phyloP scores from a whole-genome alignment of 306 rosid species.

The Malus fusca region DNA sequence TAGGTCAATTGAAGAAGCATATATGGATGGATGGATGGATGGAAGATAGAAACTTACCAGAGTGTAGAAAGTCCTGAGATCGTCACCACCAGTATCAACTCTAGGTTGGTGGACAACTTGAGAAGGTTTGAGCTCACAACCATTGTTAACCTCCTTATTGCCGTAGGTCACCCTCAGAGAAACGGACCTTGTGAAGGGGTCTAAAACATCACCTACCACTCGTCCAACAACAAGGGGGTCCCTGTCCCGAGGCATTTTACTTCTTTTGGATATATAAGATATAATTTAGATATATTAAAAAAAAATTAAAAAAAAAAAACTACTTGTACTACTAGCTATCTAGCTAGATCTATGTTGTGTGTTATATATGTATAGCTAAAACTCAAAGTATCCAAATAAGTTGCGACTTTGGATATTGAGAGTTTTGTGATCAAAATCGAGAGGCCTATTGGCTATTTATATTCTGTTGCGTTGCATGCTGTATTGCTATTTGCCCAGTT shows the following conservation, averaged over 20 bases:
- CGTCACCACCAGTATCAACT: conserved; percentile 46
- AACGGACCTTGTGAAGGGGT: conserved; percentile 34
- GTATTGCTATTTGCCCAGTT: background rate
- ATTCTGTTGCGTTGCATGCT: background rate
- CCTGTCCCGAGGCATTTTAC: conserved; percentile 34
- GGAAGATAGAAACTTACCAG: conserved; percentile 18
- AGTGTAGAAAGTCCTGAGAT: conserved; percentile 54
- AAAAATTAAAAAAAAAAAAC: too few relatives aligned
- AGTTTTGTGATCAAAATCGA: background rate
- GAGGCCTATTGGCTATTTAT: conserved; percentile 8
- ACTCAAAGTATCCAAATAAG: background rate
- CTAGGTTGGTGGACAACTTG: conserved; percentile 41
- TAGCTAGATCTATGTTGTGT: too few relatives aligned
- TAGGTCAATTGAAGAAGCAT: background rate
- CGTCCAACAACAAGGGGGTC: conserved; percentile 52
- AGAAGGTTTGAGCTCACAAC: conserved; percentile 52
- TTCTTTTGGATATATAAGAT: background rate
- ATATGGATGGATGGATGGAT: background rate
- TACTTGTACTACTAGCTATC: too few relatives aligned
- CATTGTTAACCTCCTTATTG: conserved; percentile 41
- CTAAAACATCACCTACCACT: conserved; percentile 48
- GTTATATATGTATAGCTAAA: background rate
- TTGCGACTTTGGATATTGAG: background rate
- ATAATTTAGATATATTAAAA: too few relatives aligned
- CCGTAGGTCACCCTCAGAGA: conserved; percentile 28